phyloP scores from a whole-genome alignment of 2,329 filamentous ascomycete genomes.

The Annulohypoxylon truncatum region DNA sequence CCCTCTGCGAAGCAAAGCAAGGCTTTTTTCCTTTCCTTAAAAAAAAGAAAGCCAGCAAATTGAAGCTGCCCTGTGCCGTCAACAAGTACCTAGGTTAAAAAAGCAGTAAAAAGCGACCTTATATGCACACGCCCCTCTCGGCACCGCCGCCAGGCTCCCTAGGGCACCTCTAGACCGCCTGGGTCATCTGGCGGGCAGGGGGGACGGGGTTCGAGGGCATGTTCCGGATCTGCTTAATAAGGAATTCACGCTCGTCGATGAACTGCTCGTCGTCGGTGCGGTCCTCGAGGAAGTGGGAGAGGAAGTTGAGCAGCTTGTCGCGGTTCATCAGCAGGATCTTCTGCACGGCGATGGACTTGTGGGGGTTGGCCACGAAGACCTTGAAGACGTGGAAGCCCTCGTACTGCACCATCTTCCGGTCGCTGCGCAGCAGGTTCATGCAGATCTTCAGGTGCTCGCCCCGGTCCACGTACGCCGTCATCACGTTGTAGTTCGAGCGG shows the following conservation, averaged over 20 bases:
- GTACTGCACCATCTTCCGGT: constrained; percentile 99
- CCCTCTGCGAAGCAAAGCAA: neutral
- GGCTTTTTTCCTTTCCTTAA: too few relatives aligned
- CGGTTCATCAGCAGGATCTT: constrained; percentile 97
- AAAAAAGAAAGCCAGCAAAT: constrained; percentile 1
- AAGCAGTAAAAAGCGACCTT: neutral
- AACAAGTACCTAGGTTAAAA: neutral
- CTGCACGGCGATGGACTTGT: constrained; percentile 96
- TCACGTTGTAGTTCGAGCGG: constrained; percentile 95
- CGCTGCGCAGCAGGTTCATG: constrained; percentile 96
- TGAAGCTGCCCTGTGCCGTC: neutral
- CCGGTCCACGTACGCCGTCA: constrained; percentile 96
- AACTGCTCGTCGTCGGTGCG: constrained; percentile 98
- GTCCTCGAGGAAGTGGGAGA: constrained; percentile 93
- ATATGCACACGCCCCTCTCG: neutral
- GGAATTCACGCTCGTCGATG: constrained; percentile 95
- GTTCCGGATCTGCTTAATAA: constrained; percentile 91
- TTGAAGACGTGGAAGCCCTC: constrained; percentile 99
- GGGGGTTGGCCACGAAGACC: constrained; percentile 98
- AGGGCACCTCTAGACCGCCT: constrained; percentile 38
- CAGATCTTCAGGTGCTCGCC: constrained; percentile 97
- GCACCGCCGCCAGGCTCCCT: neutral
- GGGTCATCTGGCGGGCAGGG: constrained; percentile 56
- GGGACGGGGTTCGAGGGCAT: constrained; percentile 70
- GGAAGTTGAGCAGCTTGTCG: constrained; percentile 87